Conservation (phyloP, 192 early-diverging fungal species). For the Coemansia asiatica region DNA sequence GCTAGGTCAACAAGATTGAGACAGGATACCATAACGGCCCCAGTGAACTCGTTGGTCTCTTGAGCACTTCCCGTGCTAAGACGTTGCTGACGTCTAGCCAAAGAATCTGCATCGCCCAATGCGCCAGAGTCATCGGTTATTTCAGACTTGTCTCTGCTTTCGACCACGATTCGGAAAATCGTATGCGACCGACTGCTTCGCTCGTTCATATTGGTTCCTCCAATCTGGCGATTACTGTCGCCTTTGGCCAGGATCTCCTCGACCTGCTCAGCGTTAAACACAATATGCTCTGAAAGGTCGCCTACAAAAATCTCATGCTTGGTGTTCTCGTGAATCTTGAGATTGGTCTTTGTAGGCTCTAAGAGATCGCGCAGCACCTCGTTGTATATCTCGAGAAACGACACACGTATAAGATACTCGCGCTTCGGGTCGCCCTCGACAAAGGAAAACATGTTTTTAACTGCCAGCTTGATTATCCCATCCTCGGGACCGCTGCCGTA, state of each 20-base stretch:
- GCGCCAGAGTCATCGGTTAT: not conserved
- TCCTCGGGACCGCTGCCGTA: constrained; percentile 61
- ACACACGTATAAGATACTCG: constrained; percentile 91
- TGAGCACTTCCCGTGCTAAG: constrained; percentile 37
- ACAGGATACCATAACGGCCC: constrained; percentile 56
- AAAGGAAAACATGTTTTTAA: constrained; percentile 63
- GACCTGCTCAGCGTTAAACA: constrained; percentile 61
- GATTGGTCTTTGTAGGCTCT: constrained; percentile 73
- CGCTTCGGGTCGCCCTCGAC: constrained; percentile 55
- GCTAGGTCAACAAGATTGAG: constrained; percentile 95
- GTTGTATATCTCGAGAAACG: constrained; percentile 98
- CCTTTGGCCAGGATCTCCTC: constrained; percentile 74
- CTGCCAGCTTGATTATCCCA: constrained; percentile 70
- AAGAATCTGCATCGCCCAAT: not conserved
- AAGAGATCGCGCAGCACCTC: constrained; percentile 90
- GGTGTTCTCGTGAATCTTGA: constrained; percentile 84
- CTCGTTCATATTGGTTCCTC: constrained; percentile 92
- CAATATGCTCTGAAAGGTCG: constrained; percentile 66
- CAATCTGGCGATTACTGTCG: constrained; percentile 81
- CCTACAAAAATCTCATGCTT: constrained; percentile 66
- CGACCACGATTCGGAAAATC: constrained; percentile 90
- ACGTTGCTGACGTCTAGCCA: constrained; percentile 22
- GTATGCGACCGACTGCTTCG: constrained; percentile 92
- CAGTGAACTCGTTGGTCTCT: constrained; percentile 39
- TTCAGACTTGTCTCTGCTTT: constrained; percentile 65